phyloP scores from a whole-genome alignment of 2,329 filamentous ascomycete genomes.

The Conoideocrella luteorostrata region DNA sequence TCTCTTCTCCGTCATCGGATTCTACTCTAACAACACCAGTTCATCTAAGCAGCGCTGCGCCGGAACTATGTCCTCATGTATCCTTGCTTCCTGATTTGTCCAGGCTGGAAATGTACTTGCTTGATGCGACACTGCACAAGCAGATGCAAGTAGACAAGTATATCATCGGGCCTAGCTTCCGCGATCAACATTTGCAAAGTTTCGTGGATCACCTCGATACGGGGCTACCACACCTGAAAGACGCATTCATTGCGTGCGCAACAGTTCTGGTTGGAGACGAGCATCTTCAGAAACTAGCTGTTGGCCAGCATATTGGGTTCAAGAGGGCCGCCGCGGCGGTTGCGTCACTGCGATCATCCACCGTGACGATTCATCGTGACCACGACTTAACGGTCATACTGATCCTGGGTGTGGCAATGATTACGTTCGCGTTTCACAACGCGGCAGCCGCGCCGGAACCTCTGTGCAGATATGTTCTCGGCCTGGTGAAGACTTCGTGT shows the following conservation, averaged over 20 bases:
- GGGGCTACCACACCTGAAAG: constrained; percentile 5
- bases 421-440: constrained; percentile 8
- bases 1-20: too few relatives aligned
- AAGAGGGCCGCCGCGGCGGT: constrained; percentile 9
- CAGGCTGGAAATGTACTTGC: constrained; percentile 7
- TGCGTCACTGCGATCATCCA: constrained; percentile 2
- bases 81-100: constrained; percentile 6
- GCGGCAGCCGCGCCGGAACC: background rate
- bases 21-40: too few relatives aligned
- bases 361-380: background rate
- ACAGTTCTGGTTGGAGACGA: constrained; percentile 6
- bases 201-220: constrained; percentile 8
- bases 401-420: constrained; percentile 8
- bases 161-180: constrained; percentile 9
- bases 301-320: constrained; percentile 8
- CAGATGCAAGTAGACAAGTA: constrained; percentile 10
- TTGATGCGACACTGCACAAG: constrained; percentile 9
- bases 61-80: background rate
- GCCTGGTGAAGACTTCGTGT: constrained; percentile 2
- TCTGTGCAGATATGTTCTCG: constrained; percentile 5
- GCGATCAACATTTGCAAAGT: constrained; percentile 7
- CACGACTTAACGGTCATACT: constrained; percentile 6
- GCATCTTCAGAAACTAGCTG: constrained; percentile 5
- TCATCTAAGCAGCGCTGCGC: background rate
- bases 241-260: constrained; percentile 10